Evolutionary conservation across 2,329 filamentous ascomycete species (phyloP), one percentile per base, ranked within the genome.

Genomic region (Phialemoniopsis sp.): DNA sequence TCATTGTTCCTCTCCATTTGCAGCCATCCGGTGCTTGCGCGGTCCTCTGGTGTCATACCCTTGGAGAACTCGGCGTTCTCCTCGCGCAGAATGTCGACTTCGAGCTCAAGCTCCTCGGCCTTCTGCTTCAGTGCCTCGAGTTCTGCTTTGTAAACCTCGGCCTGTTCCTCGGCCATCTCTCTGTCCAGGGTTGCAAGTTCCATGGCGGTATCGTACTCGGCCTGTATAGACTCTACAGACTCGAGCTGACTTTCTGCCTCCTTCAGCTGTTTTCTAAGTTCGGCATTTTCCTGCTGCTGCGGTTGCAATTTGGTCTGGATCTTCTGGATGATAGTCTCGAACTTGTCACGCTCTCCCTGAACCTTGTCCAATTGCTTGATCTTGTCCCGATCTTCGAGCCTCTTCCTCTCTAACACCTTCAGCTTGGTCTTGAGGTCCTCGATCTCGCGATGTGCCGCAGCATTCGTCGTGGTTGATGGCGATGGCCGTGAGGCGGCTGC

Each of bases 151-250:
- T 85, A 71, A 14, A 85, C 80, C 49, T 97, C 93, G 1, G 87
- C 85, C 32, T 82, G 89, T 62, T 96, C 91, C 60, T 98, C 90
- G 0, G 93, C 93, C 87, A 97, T 95, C 61, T 98, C 91, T 33
- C 88, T 81, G 57, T 98, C 93, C 18, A 98, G 69, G 0, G 87
- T 85, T 7, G 89, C 89, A 62, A 93, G 78, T 63, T 98, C 93
- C 54, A 96, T 67, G 7, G 86, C 79, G 4, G 83, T 78, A 21
- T 97, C 93, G 59, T 94, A 83, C 49, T 96, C 89, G 8, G 87
- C 85, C 56, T 93, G 85, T 39, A 85, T 70, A 21, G 76, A 72
- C 50, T 91, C 87, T 3, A 93, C 69, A 16, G 80, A 70, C 41
- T 86, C 80, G 15, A 89, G 72, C 35, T 77, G 78, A 15, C 72